phyloP scores from a whole-genome alignment of 2,329 filamentous ascomycete species.

The Zymoseptoria pseudotritici region DNA sequence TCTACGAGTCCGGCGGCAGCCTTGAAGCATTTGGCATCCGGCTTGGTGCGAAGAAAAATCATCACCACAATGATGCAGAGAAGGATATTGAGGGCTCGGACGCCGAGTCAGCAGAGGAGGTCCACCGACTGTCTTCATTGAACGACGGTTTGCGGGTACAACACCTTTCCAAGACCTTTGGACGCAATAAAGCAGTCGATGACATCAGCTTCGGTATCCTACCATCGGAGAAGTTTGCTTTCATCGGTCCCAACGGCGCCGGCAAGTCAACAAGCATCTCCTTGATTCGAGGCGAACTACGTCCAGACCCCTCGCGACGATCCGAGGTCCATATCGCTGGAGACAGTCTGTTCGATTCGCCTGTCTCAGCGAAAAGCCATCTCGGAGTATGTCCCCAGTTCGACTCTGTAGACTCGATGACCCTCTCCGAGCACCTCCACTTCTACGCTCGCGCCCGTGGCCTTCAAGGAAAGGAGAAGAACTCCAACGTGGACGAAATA shows the following conservation, averaged over 20 bases:
- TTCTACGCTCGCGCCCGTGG: constrained; percentile 82
- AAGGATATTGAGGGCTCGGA: constrained; percentile 10
- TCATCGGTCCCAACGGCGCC: constrained; percentile 81
- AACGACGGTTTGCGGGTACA: constrained; percentile 64
- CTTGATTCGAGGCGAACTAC: constrained; percentile 74
- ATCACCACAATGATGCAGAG: constrained; percentile 24
- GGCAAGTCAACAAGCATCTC: constrained; percentile 85
- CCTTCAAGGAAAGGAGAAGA: constrained; percentile 52
- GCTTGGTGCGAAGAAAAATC: not conserved
- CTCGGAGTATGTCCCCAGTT: constrained; percentile 78
- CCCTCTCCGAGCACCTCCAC: constrained; percentile 69
- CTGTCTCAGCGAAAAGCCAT: constrained; percentile 62
- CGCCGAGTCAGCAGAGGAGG: constrained; percentile 7
- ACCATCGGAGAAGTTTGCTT: constrained; percentile 72
- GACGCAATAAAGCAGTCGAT: constrained; percentile 66
- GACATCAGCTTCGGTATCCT: constrained; percentile 75
- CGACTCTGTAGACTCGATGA: constrained; percentile 70
- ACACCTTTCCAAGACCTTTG: constrained; percentile 71
- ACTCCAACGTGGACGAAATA: constrained; percentile 66
- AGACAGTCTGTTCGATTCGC: constrained; percentile 61
- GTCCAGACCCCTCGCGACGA: constrained; percentile 38
- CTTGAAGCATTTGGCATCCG: constrained; percentile 29
- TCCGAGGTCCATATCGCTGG: constrained; percentile 71
- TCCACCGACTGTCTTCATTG: constrained; percentile 36
- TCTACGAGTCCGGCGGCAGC: constrained; percentile 59